Evolutionary conservation across 2,329 filamentous ascomycete genomes (phyloP).

Genomic region (Metarhizium rileyi): DNA sequence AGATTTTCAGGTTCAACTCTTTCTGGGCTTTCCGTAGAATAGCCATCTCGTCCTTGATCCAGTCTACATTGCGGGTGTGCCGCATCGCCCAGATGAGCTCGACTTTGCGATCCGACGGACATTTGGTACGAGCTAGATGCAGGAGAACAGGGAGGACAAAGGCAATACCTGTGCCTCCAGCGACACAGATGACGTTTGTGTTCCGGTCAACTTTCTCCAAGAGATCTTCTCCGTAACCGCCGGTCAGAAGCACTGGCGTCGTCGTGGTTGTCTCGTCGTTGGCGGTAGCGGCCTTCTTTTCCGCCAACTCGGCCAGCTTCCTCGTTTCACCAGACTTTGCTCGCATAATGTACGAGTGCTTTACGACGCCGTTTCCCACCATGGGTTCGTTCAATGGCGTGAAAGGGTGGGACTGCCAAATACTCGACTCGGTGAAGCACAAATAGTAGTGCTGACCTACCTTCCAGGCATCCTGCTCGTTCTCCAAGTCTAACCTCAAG

Average conservation of each 20-base stretch:
- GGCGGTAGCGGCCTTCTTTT: conserved; percentile 22
- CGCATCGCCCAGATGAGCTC: conserved; percentile 59
- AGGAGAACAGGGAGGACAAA: conserved; percentile 29
- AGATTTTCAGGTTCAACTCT: conserved; percentile 38
- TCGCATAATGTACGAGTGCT: conserved; percentile 48
- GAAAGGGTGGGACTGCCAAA: conserved; percentile 68
- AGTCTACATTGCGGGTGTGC: conserved; percentile 41
- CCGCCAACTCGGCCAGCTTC: conserved; percentile 38
- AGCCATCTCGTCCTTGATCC: conserved; percentile 48
- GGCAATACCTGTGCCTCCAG: conserved; percentile 30
- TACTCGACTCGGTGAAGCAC: conserved; percentile 53
- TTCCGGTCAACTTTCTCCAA: conserved; percentile 29
- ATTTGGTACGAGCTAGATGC: conserved; percentile 26
- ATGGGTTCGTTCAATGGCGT: conserved; percentile 49
- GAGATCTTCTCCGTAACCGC: conserved; percentile 50
- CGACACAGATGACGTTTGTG: conserved; percentile 30
- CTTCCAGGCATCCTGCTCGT: conserved; percentile 50
- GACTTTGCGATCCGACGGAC: conserved; percentile 37
- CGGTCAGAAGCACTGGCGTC: conserved; percentile 50
- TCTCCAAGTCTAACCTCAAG: conserved; percentile 55
- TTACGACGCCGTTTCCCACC: conserved; percentile 27
- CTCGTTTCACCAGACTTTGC: conserved; percentile 51
- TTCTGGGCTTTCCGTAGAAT: conserved; percentile 28
- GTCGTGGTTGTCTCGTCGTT: conserved; percentile 17
- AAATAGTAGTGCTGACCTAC: conserved; percentile 65